Evolutionary conservation across 805 yeast species (phyloP).

Genomic region (Candida adriatica): DNA sequence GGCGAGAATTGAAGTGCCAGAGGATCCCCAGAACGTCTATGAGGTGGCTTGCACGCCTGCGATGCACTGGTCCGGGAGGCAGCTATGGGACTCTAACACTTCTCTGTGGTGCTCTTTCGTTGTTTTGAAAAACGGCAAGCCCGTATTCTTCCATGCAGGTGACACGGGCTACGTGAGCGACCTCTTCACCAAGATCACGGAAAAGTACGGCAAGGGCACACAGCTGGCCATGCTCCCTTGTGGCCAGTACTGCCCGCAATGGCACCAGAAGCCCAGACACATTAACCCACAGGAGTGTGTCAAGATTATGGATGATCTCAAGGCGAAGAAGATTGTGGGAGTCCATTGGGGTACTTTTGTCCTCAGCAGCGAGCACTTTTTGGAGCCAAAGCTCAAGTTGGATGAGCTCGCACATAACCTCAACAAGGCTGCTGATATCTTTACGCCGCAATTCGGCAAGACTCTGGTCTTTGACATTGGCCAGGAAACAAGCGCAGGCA

Average conservation of each 20-base stretch:
- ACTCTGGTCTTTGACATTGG: constrained; percentile 44
- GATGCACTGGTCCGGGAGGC: constrained; percentile 95
- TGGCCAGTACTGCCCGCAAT: constrained; percentile 91
- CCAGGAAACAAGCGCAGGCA: constrained; percentile 8
- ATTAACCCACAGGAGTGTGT: constrained; percentile 75
- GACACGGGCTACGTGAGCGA: constrained; percentile 88
- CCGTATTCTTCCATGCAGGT: constrained; percentile 85
- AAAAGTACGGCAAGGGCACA: constrained; percentile 52
- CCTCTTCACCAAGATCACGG: constrained; percentile 59
- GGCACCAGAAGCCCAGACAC: constrained; percentile 92
- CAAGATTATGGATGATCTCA: constrained; percentile 55
- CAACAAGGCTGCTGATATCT: constrained; percentile 32
- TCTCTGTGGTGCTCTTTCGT: constrained; percentile 89
- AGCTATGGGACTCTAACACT: constrained; percentile 68
- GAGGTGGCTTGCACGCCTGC: constrained; percentile 89
- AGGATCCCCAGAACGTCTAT: constrained; percentile 41
- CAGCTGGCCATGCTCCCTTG: constrained; percentile 76
- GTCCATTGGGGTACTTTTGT: constrained; percentile 97
- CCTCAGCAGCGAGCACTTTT: constrained; percentile 76
- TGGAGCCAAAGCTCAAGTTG: constrained; percentile 70
- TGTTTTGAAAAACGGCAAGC: constrained; percentile 55
- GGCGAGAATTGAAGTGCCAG: constrained; percentile 30
- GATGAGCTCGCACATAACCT: constrained; percentile 40
- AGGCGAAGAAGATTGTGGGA: constrained; percentile 63
- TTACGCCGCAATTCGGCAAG: constrained; percentile 71